Conservation (phyloP, 129 eudicot species). For the Helianthus annuus region HanXRQr2.0-SUNRISE NC_035437.2:170973370-170973869, state of each 20-base stretch:
- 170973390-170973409: neutral
- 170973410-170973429: slow-evolving; percentile 3
- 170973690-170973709: slow-evolving; percentile 67
- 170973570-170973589: neutral
- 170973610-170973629: slow-evolving; percentile 74
- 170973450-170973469: slow-evolving; percentile 79
- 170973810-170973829: too few species aligned
- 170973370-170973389: neutral
- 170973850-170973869: too few species aligned
- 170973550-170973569: neutral
- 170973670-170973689: slow-evolving; percentile 87
- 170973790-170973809: neutral
- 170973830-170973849: too few species aligned
- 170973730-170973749: slow-evolving; percentile 97
- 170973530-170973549: neutral
- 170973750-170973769: neutral
- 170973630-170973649: slow-evolving; percentile 55
- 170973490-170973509: slow-evolving; percentile 79
- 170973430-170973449: slow-evolving; percentile 24
- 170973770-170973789: neutral
- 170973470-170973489: slow-evolving; percentile 75
- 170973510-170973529: slow-evolving; percentile 73
- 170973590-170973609: slow-evolving; percentile 49
- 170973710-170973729: slow-evolving; percentile 70
- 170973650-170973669: slow-evolving; percentile 58